phyloP scores from a whole-genome alignment of 2,329 filamentous ascomycete genomes.

The Pseudopyricularia cyperi region DNA sequence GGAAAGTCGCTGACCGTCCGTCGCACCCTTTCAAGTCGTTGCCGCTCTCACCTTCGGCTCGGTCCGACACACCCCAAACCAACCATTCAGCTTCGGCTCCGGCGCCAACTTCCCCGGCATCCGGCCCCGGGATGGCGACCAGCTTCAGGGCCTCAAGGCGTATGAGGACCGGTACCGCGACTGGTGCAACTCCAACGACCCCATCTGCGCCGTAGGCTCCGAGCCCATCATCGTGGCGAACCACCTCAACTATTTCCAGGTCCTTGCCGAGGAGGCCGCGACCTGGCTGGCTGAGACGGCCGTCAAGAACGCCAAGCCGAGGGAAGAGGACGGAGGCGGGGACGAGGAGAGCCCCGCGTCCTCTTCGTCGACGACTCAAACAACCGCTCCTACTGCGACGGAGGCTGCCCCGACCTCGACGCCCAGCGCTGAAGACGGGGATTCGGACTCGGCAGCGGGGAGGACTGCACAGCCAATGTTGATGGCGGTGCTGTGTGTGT shows the following conservation, averaged over 20 bases:
- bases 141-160: constrained; percentile 15
- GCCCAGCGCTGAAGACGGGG: background rate
- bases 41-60: constrained; percentile 21
- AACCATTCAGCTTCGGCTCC: constrained; percentile 18
- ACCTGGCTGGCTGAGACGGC: constrained; percentile 4
- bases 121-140: constrained; percentile 16
- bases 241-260: constrained; percentile 24
- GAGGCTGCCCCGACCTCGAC: background rate
- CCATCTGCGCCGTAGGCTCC: constrained; percentile 22
- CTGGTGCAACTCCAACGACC: constrained; percentile 23
- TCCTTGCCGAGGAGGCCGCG: constrained; percentile 13
- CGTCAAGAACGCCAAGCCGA: background rate
- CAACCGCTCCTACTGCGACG: background rate
- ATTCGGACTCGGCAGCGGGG: background rate
- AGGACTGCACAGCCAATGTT: background rate
- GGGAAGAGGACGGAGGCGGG: background rate
- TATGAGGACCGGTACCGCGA: constrained; percentile 15
- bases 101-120: constrained; percentile 13
- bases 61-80: constrained; percentile 18
- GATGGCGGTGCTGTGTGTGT: background rate
- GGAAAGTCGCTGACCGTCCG: background rate
- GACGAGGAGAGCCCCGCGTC: background rate
- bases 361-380: background rate
- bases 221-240: background rate
- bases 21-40: constrained; percentile 11